A percentile compares a stretch with the other conserved stretches of the same genome.
phyloP scores from a whole-genome alignment of 345 rosid species.

The Corymbia maculata region DNA sequence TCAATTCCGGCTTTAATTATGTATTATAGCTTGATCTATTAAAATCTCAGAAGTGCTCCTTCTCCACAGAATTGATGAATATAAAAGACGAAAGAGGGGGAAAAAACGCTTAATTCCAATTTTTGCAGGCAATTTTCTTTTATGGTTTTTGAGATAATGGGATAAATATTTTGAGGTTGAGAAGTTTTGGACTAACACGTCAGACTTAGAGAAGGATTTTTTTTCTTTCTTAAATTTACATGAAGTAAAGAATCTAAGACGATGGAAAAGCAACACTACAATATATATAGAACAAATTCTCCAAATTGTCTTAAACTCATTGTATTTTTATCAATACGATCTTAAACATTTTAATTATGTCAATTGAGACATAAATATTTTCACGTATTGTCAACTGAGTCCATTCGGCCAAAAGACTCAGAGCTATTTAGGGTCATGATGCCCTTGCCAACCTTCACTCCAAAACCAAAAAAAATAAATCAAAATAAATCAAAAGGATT shows the following conservation, averaged over 20 bases:
- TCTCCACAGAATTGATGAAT: background rate
- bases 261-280: background rate
- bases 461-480: too few relatives aligned
- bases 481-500: too few relatives aligned
- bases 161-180: background rate
- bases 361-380: too few relatives aligned
- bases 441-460: too few relatives aligned
- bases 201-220: background rate
- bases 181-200: background rate
- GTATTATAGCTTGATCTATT: background rate
- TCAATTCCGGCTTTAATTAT: background rate
- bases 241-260: background rate
- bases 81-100: background rate
- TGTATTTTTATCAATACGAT: rapidly evolving
- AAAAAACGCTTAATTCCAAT: background rate
- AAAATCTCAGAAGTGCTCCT: background rate
- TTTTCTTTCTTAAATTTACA: background rate
- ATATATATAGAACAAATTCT: background rate
- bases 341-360: rapidly evolving
- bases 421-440: too few relatives aligned
- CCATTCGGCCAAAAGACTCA: too few relatives aligned
- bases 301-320: too few relatives aligned
- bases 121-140: background rate
- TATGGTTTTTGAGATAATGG: background rate
- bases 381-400: rapidly evolving